Evolutionary conservation across 2,329 filamentous ascomycete genomes (phyloP), one percentile per base, ranked within the genome.

Genomic region (Hyphodiscus sp.): DNA sequence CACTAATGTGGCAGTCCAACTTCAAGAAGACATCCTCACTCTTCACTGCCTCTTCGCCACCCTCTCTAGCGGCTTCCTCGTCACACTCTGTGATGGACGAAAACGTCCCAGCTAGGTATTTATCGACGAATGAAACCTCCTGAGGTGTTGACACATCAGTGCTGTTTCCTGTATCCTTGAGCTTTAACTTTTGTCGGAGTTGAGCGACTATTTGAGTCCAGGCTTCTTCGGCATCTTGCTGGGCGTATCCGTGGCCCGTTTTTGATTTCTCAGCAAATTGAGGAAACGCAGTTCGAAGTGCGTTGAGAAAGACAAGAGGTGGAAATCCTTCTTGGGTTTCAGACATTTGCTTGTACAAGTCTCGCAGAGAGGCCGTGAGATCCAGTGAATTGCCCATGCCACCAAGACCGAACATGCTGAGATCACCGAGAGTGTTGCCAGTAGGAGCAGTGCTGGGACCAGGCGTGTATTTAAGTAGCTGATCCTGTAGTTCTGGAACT

Each of bases 221-320:
- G 46, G 92, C 94, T 71, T 99, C 94, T 71, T 99, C 94, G 1
- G 94, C 94, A 74, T 99, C 94, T 72, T 99, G 94, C 72, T 99
- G 94, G n/a, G 94, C 91, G 67, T 86, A 97, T 7, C 89, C 91
- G 54, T 86, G 78, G 20, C 89, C 88, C 30, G 86, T 85, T 69
- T 89, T 91, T 52, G 90, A 83, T 65, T 83, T 86, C 73, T 99
- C 91, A 11, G 90, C 91, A 68, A 99, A 99, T 68, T 97, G 94
- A 10, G 94, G 94, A 67, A 89, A 96, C 0, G 84, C 79, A 26
- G 77, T 77, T 56, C 92, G 86, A 16, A 99, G 79, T 3, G 90
- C 82, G 63, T 83, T 85, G 55, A 99, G 77, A 65, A 99, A 97
- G 68, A 83, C 81, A 53, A 91, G 74, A 2, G 95, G 94, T 2